phyloP scores from a whole-genome alignment of 75 land plant species.

The Azolla pinnata region DNA sequence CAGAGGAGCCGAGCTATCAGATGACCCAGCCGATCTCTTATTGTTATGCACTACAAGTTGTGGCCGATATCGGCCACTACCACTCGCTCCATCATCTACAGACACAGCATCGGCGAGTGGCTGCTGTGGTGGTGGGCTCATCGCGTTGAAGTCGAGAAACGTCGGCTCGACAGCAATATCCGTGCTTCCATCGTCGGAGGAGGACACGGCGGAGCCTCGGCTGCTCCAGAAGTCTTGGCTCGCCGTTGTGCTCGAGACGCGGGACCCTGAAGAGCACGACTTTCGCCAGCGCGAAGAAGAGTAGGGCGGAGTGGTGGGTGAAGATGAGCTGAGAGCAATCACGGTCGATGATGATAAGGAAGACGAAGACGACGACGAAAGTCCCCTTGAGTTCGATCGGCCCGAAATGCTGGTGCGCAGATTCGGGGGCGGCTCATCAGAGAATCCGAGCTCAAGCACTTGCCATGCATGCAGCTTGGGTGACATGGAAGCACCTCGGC shows the following conservation, averaged over 20 bases:
- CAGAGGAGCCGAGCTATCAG: too few species aligned
- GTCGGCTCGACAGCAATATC: neutral
- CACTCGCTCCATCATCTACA: too few species aligned
- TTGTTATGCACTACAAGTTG: too few species aligned
- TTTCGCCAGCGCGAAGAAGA: neutral
- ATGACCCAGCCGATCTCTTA: too few species aligned
- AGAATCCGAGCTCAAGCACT: neutral
- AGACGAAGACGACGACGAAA: too few species aligned
- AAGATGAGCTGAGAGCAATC: too few species aligned
- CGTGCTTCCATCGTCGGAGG: constrained; percentile 2
- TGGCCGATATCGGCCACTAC: too few species aligned
- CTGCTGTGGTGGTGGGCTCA: constrained; percentile 1
- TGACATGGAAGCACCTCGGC: neutral
- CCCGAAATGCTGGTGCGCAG: neutral
- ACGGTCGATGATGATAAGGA: too few species aligned
- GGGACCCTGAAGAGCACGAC: neutral
- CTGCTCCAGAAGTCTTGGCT: constrained; percentile 2
- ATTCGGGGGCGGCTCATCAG: constrained; percentile 4
- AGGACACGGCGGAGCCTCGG: neutral
- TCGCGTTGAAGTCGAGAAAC: constrained; percentile 2
- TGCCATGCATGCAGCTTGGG: neutral
- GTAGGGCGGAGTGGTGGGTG: too few species aligned
- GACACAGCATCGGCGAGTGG: too few species aligned
- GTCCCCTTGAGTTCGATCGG: too few species aligned
- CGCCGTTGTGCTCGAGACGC: neutral